Evolutionary conservation across 2,329 filamentous ascomycete genomes (phyloP).

Genomic region (Tympanopsis confertula): DNA sequence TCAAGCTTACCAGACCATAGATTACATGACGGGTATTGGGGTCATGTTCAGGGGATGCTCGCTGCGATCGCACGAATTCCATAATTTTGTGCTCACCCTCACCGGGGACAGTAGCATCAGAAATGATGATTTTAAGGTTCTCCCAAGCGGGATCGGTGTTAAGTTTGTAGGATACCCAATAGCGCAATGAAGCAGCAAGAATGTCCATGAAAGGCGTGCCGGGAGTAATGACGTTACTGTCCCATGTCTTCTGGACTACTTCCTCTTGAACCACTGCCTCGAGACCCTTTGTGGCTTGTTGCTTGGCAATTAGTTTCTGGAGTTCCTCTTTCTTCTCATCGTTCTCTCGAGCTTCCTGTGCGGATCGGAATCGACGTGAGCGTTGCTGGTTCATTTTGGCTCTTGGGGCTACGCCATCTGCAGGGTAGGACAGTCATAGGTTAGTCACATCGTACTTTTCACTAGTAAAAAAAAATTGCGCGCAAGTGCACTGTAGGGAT

Average conservation of each 20-base stretch:
- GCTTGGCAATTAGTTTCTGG: constrained; percentile 69
- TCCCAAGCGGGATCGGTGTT: constrained; percentile 95
- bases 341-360: constrained; percentile 88
- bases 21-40: constrained; percentile 97
- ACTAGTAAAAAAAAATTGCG: constrained; percentile 8
- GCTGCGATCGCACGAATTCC: constrained; percentile 91
- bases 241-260: constrained; percentile 79
- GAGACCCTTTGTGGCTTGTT: constrained; percentile 57
- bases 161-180: constrained; percentile 95
- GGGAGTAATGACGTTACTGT: constrained; percentile 76
- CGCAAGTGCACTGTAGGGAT: constrained; percentile 8
- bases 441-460: constrained; percentile 6
- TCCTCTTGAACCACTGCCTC: constrained; percentile 50
- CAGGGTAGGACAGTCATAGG: not conserved
- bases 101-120: constrained; percentile 91
- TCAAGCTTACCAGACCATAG: constrained; percentile 85
- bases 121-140: constrained; percentile 93
- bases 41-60: constrained; percentile 79
- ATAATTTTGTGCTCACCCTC: constrained; percentile 99
- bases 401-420: constrained; percentile 89
- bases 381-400: constrained; percentile 99
- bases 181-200: constrained; percentile 76
- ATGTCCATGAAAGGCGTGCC: constrained; percentile 99
- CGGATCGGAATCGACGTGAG: constrained; percentile 85
- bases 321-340: constrained; percentile 84